phyloP scores from a whole-genome alignment of 495 filamentous ascomycete genomes.

The Podospora conica region DNA sequence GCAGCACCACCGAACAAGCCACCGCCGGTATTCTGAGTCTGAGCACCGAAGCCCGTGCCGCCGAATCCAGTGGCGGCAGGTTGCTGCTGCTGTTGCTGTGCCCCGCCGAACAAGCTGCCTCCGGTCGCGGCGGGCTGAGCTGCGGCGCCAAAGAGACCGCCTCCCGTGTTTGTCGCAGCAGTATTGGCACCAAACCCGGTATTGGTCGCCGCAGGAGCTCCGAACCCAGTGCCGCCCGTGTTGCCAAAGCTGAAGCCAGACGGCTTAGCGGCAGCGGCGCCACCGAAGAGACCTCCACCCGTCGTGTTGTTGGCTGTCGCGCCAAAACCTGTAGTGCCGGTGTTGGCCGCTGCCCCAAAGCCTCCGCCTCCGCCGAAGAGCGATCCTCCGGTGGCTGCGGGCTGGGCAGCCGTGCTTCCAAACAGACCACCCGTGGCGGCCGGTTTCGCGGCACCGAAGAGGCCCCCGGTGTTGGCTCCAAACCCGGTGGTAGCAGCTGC shows the following conservation, averaged over 20 bases:
- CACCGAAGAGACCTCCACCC: constrained; percentile 34
- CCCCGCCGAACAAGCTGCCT: constrained; percentile 47
- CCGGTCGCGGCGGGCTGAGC: constrained; percentile 25
- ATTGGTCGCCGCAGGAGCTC: constrained; percentile 21
- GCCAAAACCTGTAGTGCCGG: constrained; percentile 33
- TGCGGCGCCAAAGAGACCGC: constrained; percentile 54
- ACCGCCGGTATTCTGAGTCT: constrained; percentile 34
- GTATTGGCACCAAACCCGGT: constrained; percentile 27
- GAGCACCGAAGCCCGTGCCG: constrained; percentile 21
- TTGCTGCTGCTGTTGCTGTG: constrained; percentile 18
- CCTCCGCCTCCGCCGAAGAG: constrained; percentile 14
- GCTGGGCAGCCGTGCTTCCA: constrained; percentile 22
- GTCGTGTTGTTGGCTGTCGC: constrained; percentile 32
- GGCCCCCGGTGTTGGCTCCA: constrained; percentile 41
- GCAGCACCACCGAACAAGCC: constrained; percentile 53
- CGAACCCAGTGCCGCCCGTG: constrained; percentile 27
- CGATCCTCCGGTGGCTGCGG: constrained; percentile 9
- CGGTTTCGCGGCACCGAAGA: constrained; percentile 41
- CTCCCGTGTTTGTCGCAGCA: constrained; percentile 40
- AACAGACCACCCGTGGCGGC: constrained; percentile 27
- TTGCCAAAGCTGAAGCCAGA: constrained; percentile 27
- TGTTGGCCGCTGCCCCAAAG: constrained; percentile 31
- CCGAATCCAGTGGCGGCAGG: constrained; percentile 19
- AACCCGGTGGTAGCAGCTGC: constrained; percentile 34
- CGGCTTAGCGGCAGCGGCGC: constrained; percentile 30